Percentiles rank a stretch among this genome's conserved stretches.
phyloP scores from a whole-genome alignment of 2,329 filamentous ascomycete genomes.

The Penicillium olsonii region DNA sequence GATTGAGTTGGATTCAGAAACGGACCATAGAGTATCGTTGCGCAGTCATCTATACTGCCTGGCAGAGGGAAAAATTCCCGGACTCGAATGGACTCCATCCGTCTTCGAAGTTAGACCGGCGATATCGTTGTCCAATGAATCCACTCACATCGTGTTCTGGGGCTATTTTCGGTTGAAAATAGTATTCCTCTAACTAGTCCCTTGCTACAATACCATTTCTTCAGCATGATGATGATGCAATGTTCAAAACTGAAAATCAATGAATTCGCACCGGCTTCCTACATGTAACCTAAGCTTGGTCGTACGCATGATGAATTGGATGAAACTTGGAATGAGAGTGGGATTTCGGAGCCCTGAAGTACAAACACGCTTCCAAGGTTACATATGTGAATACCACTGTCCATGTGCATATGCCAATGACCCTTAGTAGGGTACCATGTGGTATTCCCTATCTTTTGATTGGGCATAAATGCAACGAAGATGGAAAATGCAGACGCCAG shows the following conservation, averaged over 20 bases:
- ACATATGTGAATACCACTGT: no score
- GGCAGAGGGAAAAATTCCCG: neutral
- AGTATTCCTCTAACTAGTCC: neutral
- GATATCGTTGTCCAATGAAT: slow-evolving; percentile 1
- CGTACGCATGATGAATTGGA: no score
- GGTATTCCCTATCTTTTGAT: no score
- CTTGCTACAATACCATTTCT: slow-evolving; percentile 7
- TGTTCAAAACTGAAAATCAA: neutral
- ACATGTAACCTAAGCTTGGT: neutral
- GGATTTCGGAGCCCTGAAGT: neutral
- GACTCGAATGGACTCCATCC: neutral
- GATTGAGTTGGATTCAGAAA: slow-evolving; percentile 2
- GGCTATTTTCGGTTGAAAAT: slow-evolving; percentile 1
- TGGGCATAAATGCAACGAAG: no score
- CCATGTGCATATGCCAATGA: no score
- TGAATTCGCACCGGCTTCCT: neutral
- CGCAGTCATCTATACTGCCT: neutral
- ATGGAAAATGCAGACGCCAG: no score
- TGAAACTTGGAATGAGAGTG: neutral
- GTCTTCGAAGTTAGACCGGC: neutral
- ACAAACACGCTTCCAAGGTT: no score
- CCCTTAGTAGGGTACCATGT: no score
- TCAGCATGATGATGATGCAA: slow-evolving; percentile 1
- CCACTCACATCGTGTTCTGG: slow-evolving; percentile 1
- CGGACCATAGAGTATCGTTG: neutral